Conservation (phyloP, 768 basidiomycete genomes). For the Serendipita sp. region DNA sequence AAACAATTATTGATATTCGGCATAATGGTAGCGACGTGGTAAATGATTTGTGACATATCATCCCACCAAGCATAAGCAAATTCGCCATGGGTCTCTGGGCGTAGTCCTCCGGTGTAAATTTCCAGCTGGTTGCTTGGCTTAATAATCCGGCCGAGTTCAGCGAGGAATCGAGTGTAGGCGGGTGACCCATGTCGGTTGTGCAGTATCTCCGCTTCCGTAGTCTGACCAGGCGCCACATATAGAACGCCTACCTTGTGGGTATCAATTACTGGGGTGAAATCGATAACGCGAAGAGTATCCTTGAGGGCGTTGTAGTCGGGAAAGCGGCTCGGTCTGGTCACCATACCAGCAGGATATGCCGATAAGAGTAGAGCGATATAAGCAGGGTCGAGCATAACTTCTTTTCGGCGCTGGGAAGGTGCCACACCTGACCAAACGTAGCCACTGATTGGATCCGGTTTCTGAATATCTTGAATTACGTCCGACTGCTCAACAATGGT, state of each 20-base stretch:
- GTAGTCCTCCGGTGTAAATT: conserved; percentile 82
- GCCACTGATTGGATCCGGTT: conserved; percentile 61
- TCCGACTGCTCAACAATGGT: not conserved
- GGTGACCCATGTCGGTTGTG: conserved; percentile 85
- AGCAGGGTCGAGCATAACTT: conserved; percentile 68
- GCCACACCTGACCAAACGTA: conserved; percentile 79
- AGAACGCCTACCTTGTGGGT: conserved; percentile 93
- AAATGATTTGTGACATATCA: conserved; percentile 86
- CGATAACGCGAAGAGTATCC: conserved; percentile 48
- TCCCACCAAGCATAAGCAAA: conserved; percentile 99
- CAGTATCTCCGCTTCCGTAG: conserved; percentile 67
- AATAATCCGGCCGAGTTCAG: conserved; percentile 76
- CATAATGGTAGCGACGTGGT: conserved; percentile 96
- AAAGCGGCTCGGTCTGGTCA: conserved; percentile 26
- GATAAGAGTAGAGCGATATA: conserved; percentile 80
- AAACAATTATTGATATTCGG: conserved; percentile 34
- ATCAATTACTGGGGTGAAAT: conserved; percentile 85
- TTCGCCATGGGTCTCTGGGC: conserved; percentile 83
- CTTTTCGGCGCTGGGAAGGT: conserved; percentile 77
- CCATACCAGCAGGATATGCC: conserved; percentile 37
- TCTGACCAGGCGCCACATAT: conserved; percentile 89
- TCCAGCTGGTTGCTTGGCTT: conserved; percentile 78
- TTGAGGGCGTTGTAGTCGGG: conserved; percentile 22
- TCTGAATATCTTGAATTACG: conserved; percentile 5
- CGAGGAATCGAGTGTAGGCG: conserved; percentile 83